phyloP scores from a whole-genome alignment of 108 stramenopile species.

The Conticribra weissflogii region DNA sequence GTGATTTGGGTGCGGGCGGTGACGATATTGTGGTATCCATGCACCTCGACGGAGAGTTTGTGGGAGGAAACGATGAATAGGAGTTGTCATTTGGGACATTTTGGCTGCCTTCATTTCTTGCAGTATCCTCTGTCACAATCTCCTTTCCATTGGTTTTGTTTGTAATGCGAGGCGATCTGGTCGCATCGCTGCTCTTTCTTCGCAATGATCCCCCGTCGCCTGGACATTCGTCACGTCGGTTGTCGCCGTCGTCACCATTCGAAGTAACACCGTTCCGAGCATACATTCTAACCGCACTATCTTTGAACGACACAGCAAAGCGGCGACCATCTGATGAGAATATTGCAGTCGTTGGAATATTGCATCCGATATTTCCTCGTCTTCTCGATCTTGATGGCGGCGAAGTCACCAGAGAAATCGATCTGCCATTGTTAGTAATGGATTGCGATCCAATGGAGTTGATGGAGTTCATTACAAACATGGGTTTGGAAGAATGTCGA shows the following conservation, averaged over 20 bases:
- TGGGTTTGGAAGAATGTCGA: background rate
- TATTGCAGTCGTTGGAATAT: background rate
- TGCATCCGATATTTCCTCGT: background rate
- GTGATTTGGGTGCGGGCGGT: background rate
- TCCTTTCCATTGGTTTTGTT: background rate
- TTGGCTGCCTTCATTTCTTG: background rate
- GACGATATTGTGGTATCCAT: background rate
- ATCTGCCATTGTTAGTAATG: background rate
- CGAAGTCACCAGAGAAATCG: background rate
- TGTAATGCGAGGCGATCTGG: background rate
- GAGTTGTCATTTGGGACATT: background rate
- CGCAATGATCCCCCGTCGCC: background rate
- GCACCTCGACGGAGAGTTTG: background rate
- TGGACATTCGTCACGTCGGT: background rate
- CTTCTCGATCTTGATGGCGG: conserved; percentile 1
- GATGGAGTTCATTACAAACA: conserved; percentile 6
- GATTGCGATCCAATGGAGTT: background rate
- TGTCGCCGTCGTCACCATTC: background rate
- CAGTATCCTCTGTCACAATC: background rate
- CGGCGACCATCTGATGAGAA: background rate
- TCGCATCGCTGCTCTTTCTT: background rate
- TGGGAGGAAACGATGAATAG: no score
- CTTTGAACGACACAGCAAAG: conserved; percentile 1
- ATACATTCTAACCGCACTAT: background rate
- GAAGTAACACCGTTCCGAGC: background rate